These are phyloP conservation scores for Apiospora marii DNA, from an alignment of 2,329 filamentous ascomycete species.

Conservation along the genomic window DNA sequence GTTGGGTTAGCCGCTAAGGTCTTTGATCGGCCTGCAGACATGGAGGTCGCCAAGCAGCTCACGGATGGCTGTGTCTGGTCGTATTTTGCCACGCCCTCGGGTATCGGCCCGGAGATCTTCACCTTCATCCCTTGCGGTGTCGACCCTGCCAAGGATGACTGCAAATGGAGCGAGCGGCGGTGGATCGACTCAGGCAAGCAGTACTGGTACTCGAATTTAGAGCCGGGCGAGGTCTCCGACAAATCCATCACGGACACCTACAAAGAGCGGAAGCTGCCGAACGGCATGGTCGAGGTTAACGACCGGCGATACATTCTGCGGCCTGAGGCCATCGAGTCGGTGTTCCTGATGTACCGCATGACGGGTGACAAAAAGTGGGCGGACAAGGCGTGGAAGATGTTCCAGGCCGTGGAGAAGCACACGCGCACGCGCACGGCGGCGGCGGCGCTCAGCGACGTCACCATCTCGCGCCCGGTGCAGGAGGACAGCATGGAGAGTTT, in stretches of 20 bases:
- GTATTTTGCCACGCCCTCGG: slow-evolving; percentile 55
- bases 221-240: slow-evolving; percentile 23
- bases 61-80: slow-evolving; percentile 61
- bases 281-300: slow-evolving; percentile 62
- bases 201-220: slow-evolving; percentile 25
- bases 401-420: slow-evolving; percentile 66
- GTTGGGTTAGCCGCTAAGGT: slow-evolving; percentile 57
- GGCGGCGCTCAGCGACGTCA: slow-evolving; percentile 73
- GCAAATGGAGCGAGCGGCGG: slow-evolving; percentile 39
- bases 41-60: slow-evolving; percentile 54
- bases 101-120: slow-evolving; percentile 62
- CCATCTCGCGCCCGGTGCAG: slow-evolving; percentile 36
- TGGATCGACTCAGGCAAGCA: slow-evolving; percentile 37
- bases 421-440: slow-evolving; percentile 70
- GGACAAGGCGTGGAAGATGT: slow-evolving; percentile 79
- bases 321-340: slow-evolving; percentile 81
- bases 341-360: slow-evolving; percentile 80
- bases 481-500: slow-evolving; percentile 36
- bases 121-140: slow-evolving; percentile 43
- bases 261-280: slow-evolving; percentile 48
- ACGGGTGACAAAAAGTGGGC: slow-evolving; percentile 72
- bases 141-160: slow-evolving; percentile 27
- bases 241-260: slow-evolving; percentile 29
- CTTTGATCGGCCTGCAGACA: slow-evolving; percentile 49
- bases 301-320: slow-evolving; percentile 71